Evolutionary conservation across 2,329 filamentous ascomycete species (phyloP).

Genomic region (Diaporthe nobilis): DNA sequence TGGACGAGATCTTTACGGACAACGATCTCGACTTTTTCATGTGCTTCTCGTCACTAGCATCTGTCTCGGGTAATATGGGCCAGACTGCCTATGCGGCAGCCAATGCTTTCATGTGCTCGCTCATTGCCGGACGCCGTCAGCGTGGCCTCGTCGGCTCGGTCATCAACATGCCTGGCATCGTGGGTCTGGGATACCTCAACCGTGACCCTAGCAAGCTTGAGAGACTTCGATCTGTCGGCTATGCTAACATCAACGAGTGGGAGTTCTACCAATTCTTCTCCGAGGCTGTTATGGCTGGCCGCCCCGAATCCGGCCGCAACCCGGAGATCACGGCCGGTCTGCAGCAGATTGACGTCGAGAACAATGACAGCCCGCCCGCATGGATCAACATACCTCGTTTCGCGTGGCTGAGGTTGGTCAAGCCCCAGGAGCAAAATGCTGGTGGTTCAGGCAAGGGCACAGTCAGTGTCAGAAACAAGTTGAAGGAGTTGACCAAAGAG

Average conservation of each 20-base stretch:
- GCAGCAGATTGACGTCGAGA: conserved; percentile 2
- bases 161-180: conserved; percentile 55
- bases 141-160: conserved; percentile 56
- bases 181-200: conserved; percentile 58
- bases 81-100: conserved; percentile 61
- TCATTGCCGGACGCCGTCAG: conserved; percentile 52
- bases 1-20: conserved; percentile 46
- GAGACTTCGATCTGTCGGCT: conserved; percentile 34
- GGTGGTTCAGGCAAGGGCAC: conserved; percentile 14
- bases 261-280: conserved; percentile 59
- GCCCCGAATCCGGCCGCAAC: background rate
- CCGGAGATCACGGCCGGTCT: conserved; percentile 30
- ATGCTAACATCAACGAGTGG: conserved; percentile 47
- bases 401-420: conserved; percentile 21
- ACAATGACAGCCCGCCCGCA: conserved; percentile 4
- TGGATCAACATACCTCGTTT: conserved; percentile 25
- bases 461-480: conserved; percentile 18
- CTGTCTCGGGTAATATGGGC: conserved; percentile 47
- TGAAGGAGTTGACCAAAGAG: conserved; percentile 29
- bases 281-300: conserved; percentile 53
- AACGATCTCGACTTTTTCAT: conserved; percentile 50
- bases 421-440: conserved; percentile 12
- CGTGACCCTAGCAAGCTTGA: conserved; percentile 34
- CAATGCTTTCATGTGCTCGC: conserved; percentile 55
- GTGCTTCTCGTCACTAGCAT: conserved; percentile 49